Percentiles rank a stretch among this genome's conserved stretches.
Evolutionary conservation across 345 rosid species (phyloP).

Genomic region (Arabis hirsuta): DNA sequence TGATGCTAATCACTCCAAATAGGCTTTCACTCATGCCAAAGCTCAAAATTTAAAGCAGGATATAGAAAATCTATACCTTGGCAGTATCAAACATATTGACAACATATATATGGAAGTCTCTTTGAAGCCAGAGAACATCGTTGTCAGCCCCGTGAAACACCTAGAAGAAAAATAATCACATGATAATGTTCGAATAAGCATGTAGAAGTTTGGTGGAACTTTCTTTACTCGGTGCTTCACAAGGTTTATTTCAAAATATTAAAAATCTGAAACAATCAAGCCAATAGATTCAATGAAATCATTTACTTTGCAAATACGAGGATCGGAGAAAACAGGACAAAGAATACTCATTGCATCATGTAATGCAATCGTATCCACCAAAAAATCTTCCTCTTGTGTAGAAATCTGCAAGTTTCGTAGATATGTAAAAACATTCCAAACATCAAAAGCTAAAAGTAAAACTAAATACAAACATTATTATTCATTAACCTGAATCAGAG

Average conservation of each 20-base stretch:
- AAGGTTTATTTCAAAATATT: too few species aligned
- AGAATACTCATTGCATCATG: conserved; percentile 80
- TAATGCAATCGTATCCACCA: conserved; percentile 78
- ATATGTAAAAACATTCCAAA: background rate
- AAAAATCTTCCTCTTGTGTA: conserved; percentile 61
- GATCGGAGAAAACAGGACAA: conserved; percentile 72
- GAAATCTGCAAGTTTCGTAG: conserved; percentile 58
- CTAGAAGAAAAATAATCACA: conserved; percentile 44
- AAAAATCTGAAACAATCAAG: conserved; percentile 18
- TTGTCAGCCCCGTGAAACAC: conserved; percentile 98
- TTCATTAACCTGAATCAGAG: conserved; percentile 74
- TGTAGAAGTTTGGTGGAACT: background rate
- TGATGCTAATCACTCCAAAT: conserved; percentile 1
- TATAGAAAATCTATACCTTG: conserved; percentile 54
- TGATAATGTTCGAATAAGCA: background rate
- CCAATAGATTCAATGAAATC: background rate
- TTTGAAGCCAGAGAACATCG: conserved; percentile 92
- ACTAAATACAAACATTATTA: background rate
- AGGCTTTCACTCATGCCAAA: background rate
- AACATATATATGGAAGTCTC: conserved; percentile 92
- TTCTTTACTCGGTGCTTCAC: too few species aligned
- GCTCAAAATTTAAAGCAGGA: background rate
- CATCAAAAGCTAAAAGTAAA: background rate
- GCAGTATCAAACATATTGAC: conserved; percentile 95
- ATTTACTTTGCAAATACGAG: conserved; percentile 77